Evolutionary conservation across 129 eudicot genomes (phyloP).

Genomic region (Gnaphalium uliginosum): DNA sequence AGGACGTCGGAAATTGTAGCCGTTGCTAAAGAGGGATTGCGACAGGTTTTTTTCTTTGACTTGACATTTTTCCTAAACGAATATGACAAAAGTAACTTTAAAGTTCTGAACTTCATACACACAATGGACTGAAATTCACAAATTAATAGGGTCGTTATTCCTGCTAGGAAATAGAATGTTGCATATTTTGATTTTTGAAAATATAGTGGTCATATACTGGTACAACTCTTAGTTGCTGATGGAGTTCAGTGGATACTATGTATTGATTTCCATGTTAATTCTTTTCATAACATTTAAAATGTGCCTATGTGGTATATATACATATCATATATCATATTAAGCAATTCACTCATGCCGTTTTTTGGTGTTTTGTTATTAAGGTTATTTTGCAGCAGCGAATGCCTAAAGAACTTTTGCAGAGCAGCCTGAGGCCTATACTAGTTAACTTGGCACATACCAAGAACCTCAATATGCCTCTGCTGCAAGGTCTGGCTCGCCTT

Average conservation of each 20-base stretch:
- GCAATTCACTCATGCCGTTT: constrained; percentile 15
- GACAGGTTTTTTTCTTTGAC: constrained; percentile 64
- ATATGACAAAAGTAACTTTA: neutral
- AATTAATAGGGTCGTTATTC: constrained; percentile 7
- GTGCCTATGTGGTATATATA: neutral
- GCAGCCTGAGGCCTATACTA: constrained; percentile 94
- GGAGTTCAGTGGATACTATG: neutral
- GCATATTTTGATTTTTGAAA: constrained; percentile 15
- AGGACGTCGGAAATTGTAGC: constrained; percentile 88
- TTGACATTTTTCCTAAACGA: constrained; percentile 3
- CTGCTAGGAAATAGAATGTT: constrained; percentile 7
- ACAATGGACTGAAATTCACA: constrained; percentile 6
- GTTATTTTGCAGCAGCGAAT: constrained; percentile 91
- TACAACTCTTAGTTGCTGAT: neutral
- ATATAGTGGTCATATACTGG: constrained; percentile 11
- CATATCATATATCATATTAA: constrained; percentile 2
- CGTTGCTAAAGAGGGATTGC: constrained; percentile 92
- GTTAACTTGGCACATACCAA: constrained; percentile 95
- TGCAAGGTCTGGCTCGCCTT: constrained; percentile 95
- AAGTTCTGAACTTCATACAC: neutral
- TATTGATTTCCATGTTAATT: constrained; percentile 1
- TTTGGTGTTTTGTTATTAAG: constrained; percentile 39
- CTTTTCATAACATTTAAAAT: neutral
- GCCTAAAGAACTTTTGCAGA: constrained; percentile 98
- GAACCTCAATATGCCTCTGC: constrained; percentile 95